Evolutionary conservation across 2,329 filamentous ascomycete genomes (phyloP), one percentile per base, ranked within the genome.

Genomic region (Coniochaeta pulveracea): DNA sequence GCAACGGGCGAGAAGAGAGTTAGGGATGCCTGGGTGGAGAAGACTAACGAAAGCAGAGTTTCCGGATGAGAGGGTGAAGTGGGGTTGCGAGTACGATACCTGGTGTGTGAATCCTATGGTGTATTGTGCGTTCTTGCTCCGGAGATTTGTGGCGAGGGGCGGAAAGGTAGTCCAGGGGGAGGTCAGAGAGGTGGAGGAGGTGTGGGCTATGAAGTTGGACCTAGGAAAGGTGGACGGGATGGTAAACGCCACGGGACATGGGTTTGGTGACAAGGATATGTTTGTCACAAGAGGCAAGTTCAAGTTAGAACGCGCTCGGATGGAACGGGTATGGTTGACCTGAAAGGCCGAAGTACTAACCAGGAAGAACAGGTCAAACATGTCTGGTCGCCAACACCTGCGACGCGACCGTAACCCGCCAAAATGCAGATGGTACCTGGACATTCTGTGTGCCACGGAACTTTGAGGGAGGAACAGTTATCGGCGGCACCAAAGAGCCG

Each of bases 401-500:
- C 42, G 43, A 47, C 14, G 54, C 47, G 5, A 63, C 58, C 4
- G 49, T 81, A 14, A 81, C 77, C 3, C 61, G 69, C 17, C 73
- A 82, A 42, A 69, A 73, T 44, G 60, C 61, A 1, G 74, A 80
- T 46, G 76, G 76, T 0, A 64, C 59, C 7, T 79, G 74, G 72
- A 64, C 66, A 1, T 80, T 80, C 40, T 64, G 66, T 28, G 70
- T 81, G 5, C 74, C 76, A 1, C 64, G 77, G 3, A 67, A 65
- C 7, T 67, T 75, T 17, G 60, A 69, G 21, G 76, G 76, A 3
- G 76, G 76, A 3, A 80, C 76, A 0, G 60, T 81, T 24, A 67
- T 81, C 14, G 77, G 76, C 5, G 76, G 76, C 0, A 81, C 75
- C 8, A 80, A 78, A 48, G 68, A 80, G 45, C 60, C 64, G 1